These are phyloP conservation scores for Cyanidioschyzon merolae DNA, from an alignment of 23 red algal species.

Conservation along the genomic window DNA sequence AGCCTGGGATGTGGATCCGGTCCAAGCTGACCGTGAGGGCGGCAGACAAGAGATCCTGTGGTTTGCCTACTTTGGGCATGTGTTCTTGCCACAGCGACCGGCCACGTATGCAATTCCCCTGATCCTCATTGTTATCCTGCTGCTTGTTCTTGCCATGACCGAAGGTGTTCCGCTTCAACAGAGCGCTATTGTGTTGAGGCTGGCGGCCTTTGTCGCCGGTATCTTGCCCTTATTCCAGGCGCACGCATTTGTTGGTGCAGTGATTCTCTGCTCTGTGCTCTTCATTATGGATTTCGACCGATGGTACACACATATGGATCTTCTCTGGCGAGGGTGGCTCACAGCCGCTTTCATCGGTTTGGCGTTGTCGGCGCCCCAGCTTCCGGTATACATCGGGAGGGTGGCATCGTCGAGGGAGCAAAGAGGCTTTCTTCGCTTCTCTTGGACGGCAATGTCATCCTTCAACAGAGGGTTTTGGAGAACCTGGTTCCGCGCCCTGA, in stretches of 20 bases:
- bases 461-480: slow-evolving; percentile 10
- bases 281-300: neutral
- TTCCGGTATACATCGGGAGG: neutral
- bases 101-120: slow-evolving; percentile 5
- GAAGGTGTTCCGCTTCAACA: neutral
- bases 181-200: neutral
- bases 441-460: neutral
- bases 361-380: neutral
- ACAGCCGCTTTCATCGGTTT: neutral
- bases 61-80: slow-evolving; percentile 4
- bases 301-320: neutral
- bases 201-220: slow-evolving; percentile 1
- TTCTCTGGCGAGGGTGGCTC: neutral
- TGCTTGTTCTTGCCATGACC: neutral
- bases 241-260: neutral
- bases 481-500: slow-evolving; percentile 11
- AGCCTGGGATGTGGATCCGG: slow-evolving; percentile 11
- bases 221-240: neutral
- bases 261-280: neutral
- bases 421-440: neutral
- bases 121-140: neutral
- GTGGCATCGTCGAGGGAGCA: neutral
- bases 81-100: slow-evolving; percentile 1
- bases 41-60: neutral
- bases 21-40: neutral